Conservation (phyloP, 495 filamentous ascomycete species). For the Penicillium cataractarum region DNA sequence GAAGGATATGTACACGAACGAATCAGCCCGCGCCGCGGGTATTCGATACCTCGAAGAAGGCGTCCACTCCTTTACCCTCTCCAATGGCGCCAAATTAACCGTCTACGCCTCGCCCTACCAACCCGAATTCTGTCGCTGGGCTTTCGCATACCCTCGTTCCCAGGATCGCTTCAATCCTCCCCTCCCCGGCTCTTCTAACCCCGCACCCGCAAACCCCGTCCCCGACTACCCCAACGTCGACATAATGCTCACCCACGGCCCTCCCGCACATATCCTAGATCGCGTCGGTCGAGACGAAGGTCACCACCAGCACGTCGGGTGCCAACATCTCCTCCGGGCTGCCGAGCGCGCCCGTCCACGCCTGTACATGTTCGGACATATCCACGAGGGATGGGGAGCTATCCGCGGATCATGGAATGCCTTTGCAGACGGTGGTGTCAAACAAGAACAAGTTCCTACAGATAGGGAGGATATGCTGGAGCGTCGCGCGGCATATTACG, state of each 20-base stretch:
- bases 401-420: slow-evolving; percentile 58
- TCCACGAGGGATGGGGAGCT: slow-evolving; percentile 75
- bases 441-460: slow-evolving; percentile 29
- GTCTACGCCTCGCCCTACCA: slow-evolving; percentile 74
- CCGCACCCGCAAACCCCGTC: slow-evolving; percentile 46
- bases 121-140: slow-evolving; percentile 62
- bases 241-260: slow-evolving; percentile 75
- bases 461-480: slow-evolving; percentile 47
- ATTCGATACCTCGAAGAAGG: slow-evolving; percentile 73
- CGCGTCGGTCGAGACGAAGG: slow-evolving; percentile 27
- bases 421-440: slow-evolving; percentile 18
- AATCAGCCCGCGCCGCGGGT: slow-evolving; percentile 50
- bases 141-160: slow-evolving; percentile 61
- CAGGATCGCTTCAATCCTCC: slow-evolving; percentile 59
- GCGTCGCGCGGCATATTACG: slow-evolving; percentile 45
- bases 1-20: slow-evolving; percentile 51
- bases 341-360: slow-evolving; percentile 47
- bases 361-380: slow-evolving; percentile 64
- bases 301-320: slow-evolving; percentile 44
- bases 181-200: slow-evolving; percentile 12
- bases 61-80: slow-evolving; percentile 53
- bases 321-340: slow-evolving; percentile 50
- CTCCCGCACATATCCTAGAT: slow-evolving; percentile 64
- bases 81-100: slow-evolving; percentile 60
- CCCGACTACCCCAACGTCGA: slow-evolving; percentile 57